These are phyloP conservation scores for Oleoguttula mirabilis DNA, from an alignment of 495 filamentous ascomycete species.

Conservation along the genomic window DNA sequence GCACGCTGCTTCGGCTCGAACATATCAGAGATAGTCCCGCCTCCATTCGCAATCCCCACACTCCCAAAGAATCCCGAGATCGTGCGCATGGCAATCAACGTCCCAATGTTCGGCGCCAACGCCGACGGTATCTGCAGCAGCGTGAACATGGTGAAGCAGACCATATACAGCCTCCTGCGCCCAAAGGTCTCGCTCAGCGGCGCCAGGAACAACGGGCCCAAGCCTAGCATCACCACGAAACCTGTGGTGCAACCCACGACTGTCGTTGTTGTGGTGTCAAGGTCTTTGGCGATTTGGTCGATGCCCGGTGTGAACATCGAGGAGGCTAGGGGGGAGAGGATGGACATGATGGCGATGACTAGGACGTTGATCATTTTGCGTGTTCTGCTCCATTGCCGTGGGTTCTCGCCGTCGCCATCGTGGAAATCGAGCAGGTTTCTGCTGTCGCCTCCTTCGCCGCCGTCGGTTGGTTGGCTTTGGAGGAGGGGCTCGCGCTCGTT, in stretches of 20 bases:
- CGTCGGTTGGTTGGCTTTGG: conserved; percentile 4
- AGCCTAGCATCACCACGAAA: conserved; percentile 24
- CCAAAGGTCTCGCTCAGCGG: conserved; percentile 24
- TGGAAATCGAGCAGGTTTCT: conserved; percentile 28
- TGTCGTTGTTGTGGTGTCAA: conserved; percentile 21
- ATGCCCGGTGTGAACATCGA: conserved; percentile 37
- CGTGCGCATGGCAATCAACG: conserved; percentile 25
- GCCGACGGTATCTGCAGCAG: conserved; percentile 28
- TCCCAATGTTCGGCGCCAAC: conserved; percentile 20
- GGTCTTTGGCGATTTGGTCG: conserved; percentile 29
- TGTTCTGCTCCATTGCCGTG: conserved; percentile 27
- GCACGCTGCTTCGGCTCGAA: conserved; percentile 20
- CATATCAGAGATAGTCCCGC: conserved; percentile 24
- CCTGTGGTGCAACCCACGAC: conserved; percentile 28
- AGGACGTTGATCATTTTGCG: conserved; percentile 32
- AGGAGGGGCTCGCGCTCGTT: conserved; percentile 16
- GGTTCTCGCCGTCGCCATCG: conserved; percentile 30
- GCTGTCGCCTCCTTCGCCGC: conserved; percentile 18
- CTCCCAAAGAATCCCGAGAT: conserved; percentile 30
- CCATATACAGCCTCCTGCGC: conserved; percentile 19
- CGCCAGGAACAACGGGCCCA: conserved; percentile 23
- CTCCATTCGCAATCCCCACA: conserved; percentile 25
- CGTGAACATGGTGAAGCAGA: conserved; percentile 23
- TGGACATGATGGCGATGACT: conserved; percentile 34
- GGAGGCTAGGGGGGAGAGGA: conserved; percentile 31